Evolutionary conservation across 208 protist species (phyloP).

Genomic region (Herpetomonas samuelpessoai): DNA sequence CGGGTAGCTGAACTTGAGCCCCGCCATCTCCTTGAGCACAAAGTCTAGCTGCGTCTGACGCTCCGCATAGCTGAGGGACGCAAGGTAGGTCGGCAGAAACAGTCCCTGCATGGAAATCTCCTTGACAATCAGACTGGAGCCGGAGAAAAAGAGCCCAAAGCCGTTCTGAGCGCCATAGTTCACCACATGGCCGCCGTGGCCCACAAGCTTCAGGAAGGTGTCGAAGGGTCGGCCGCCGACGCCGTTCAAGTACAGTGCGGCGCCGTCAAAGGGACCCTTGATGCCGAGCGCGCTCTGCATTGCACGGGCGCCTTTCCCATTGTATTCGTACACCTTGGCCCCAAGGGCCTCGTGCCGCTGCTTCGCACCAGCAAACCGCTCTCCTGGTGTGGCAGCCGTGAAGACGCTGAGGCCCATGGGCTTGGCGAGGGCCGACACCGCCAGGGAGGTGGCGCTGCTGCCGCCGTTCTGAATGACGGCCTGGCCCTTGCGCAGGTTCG

Average conservation of each 20-base stretch:
- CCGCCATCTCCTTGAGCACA: slow-evolving; percentile 44
- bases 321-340: slow-evolving; percentile 68
- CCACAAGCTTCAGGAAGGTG: slow-evolving; percentile 57
- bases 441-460: slow-evolving; percentile 65
- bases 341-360: slow-evolving; percentile 48
- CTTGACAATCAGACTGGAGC: slow-evolving; percentile 65
- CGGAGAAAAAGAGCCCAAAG: slow-evolving; percentile 62
- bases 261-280: slow-evolving; percentile 15
- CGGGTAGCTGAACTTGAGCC: slow-evolving; percentile 45
- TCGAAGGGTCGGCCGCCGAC: slow-evolving; percentile 73
- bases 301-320: slow-evolving; percentile 39
- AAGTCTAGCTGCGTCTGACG: slow-evolving; percentile 67
- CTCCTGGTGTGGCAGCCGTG: slow-evolving; percentile 58
- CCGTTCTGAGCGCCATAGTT: slow-evolving; percentile 77
- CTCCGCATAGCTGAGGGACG: slow-evolving; percentile 32
- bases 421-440: slow-evolving; percentile 58
- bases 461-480: slow-evolving; percentile 78
- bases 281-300: slow-evolving; percentile 39
- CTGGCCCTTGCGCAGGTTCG: slow-evolving; percentile 40
- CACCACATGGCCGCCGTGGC: slow-evolving; percentile 50
- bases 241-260: slow-evolving; percentile 60
- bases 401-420: slow-evolving; percentile 40
- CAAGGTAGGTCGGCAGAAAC: slow-evolving; percentile 54
- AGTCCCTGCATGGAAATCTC: slow-evolving; percentile 74
- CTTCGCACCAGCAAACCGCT: slow-evolving; percentile 57